phyloP scores from a whole-genome alignment of 1,284 basidiomycete genomes.

The Ceratobasidium sp. region DNA sequence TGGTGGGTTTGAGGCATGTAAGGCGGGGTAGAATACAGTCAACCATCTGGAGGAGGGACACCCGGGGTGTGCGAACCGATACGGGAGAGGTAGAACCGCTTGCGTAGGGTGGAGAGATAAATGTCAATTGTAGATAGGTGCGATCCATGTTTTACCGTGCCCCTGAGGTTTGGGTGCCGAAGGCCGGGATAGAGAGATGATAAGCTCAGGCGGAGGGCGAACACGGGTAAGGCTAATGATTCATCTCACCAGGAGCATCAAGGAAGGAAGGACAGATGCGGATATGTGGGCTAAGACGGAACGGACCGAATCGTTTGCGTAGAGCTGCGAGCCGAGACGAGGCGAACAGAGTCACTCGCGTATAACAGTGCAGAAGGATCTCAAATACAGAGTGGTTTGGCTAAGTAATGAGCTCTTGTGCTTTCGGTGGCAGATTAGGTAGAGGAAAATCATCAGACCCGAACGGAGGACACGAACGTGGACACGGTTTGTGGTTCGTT shows the following conservation, averaged over 20 bases:
- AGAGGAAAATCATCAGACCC: background rate
- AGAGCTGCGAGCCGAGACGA: too few species aligned
- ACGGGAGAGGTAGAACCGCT: slow-evolving; percentile 28
- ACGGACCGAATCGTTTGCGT: too few species aligned
- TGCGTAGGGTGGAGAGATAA: slow-evolving; percentile 17
- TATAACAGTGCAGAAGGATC: too few species aligned
- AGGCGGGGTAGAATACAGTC: slow-evolving; percentile 14
- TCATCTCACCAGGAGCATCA: background rate
- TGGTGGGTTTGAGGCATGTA: background rate
- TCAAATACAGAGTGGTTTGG: too few species aligned
- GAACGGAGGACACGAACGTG: slow-evolving; percentile 8
- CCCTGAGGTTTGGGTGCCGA: background rate
- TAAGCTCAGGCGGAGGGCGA: background rate
- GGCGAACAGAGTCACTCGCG: too few species aligned
- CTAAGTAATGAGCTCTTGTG: too few species aligned
- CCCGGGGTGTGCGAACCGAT: slow-evolving; percentile 7
- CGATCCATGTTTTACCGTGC: slow-evolving; percentile 1
- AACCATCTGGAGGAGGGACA: slow-evolving; percentile 9
- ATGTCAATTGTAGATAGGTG: slow-evolving; percentile 13
- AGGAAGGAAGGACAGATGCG: too few species aligned
- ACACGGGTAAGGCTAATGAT: slow-evolving; percentile 1
- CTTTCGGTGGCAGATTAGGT: background rate
- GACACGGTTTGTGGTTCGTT: background rate
- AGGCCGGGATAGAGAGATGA: background rate
- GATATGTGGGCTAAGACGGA: too few species aligned